A percentile compares a stretch with the other conserved stretches of the same genome.
These are phyloP conservation scores for Botrytis hyacinthi DNA, from an alignment of 2,329 filamentous ascomycete genomes.

Conservation along the genomic window DNA sequence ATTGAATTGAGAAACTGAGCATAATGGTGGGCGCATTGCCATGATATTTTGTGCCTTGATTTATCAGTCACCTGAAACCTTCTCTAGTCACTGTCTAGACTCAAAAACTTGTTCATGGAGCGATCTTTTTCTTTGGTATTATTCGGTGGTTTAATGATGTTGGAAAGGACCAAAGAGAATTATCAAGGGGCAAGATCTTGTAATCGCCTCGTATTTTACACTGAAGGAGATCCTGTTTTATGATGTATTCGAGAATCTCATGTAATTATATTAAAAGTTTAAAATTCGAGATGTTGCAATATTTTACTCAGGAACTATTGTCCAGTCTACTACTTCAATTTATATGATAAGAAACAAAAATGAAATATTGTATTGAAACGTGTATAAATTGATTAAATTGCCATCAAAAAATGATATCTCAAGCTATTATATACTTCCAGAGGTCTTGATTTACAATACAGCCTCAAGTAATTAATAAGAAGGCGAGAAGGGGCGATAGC, in stretches of 20 bases:
- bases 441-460: not conserved
- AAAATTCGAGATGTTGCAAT: not conserved
- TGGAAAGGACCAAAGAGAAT: not conserved
- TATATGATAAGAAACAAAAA: not conserved
- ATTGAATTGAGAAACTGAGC: not conserved
- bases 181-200: not conserved
- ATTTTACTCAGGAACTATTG: not conserved
- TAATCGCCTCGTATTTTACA: not conserved
- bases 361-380: not conserved
- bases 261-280: not conserved
- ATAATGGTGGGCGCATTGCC: not conserved
- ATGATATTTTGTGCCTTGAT: too few species aligned
- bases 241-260: not conserved
- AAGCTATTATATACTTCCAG: not conserved
- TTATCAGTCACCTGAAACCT: not conserved
- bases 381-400: not conserved
- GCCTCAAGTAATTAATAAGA: fast-evolving
- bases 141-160: not conserved
- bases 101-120: not conserved
- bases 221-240: not conserved
- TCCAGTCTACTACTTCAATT: not conserved
- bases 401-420: not conserved
- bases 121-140: not conserved
- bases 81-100: not conserved
- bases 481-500: not conserved